Conservation (phyloP, 768 basidiomycete genomes). For the Podaxis sp. region DNA sequence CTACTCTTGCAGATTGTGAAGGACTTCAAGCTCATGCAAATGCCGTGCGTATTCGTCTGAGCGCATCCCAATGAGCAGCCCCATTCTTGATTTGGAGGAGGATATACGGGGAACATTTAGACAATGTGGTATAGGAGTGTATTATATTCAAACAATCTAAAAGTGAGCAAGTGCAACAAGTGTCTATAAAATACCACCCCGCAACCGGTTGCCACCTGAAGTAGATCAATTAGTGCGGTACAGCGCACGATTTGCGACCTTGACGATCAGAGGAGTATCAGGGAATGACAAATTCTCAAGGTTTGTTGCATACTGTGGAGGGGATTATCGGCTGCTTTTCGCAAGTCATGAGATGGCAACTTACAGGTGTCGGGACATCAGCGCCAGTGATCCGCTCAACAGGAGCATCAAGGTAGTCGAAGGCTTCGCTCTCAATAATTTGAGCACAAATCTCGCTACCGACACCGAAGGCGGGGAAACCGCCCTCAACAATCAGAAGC, state of each 20-base stretch:
- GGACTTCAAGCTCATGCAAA: constrained; percentile 94
- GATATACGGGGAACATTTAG: constrained; percentile 12
- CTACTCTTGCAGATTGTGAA: constrained; percentile 90
- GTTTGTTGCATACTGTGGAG: constrained; percentile 75
- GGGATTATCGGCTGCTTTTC: background rate
- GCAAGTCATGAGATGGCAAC: constrained; percentile 10
- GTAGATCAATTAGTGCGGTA: constrained; percentile 75
- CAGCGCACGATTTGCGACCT: constrained; percentile 91
- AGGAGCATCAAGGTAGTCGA: constrained; percentile 97
- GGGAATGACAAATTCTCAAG: constrained; percentile 94
- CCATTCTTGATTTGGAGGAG: background rate
- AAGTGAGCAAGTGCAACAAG: constrained; percentile 19
- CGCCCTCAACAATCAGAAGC: constrained; percentile 93
- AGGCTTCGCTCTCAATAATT: constrained; percentile 95
- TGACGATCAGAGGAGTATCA: constrained; percentile 83
- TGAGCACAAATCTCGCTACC: constrained; percentile 98
- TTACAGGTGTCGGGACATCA: constrained; percentile 89
- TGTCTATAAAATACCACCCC: constrained; percentile 19
- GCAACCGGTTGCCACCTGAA: constrained; percentile 9
- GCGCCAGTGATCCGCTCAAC: constrained; percentile 98
- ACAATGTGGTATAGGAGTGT: constrained; percentile 19
- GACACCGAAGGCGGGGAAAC: constrained; percentile 98
- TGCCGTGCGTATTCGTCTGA: constrained; percentile 84
- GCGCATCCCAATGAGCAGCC: constrained; percentile 12
- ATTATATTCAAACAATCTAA: constrained; percentile 26